Percentiles rank a stretch among this genome's conserved stretches.
phyloP scores from a whole-genome alignment of 2,329 filamentous ascomycete genomes.

The Xylaria sp. region DNA sequence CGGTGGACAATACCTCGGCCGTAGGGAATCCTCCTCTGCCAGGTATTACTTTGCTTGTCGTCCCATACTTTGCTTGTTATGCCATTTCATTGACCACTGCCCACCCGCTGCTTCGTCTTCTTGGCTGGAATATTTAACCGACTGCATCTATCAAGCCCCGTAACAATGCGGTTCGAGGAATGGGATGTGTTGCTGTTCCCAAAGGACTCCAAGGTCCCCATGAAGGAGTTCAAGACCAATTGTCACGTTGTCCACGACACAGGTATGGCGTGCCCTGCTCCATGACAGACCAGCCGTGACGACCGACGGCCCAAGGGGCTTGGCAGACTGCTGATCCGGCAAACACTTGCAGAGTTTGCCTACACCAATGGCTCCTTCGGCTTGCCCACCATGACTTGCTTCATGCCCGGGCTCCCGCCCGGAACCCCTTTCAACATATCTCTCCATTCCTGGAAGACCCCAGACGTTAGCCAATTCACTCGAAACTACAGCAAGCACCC shows the following conservation, averaged over 20 bases:
- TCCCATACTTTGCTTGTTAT: slow-evolving; percentile 33
- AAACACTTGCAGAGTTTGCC: slow-evolving; percentile 53
- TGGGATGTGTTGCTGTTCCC: slow-evolving; percentile 89
- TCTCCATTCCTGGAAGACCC: slow-evolving; percentile 73
- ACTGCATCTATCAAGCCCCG: slow-evolving; percentile 26
- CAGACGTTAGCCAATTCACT: slow-evolving; percentile 63
- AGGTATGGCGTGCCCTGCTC: slow-evolving; percentile 41
- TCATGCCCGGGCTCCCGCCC: slow-evolving; percentile 67
- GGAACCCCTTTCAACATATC: slow-evolving; percentile 72
- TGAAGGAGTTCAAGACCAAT: slow-evolving; percentile 82
- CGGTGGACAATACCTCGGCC: slow-evolving; percentile 31
- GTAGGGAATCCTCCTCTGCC: slow-evolving; percentile 22
- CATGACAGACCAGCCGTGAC: background rate
- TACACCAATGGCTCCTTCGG: slow-evolving; percentile 54
- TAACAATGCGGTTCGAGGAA: slow-evolving; percentile 79
- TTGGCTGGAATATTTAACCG: slow-evolving; percentile 29
- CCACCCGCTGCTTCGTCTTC: slow-evolving; percentile 27
- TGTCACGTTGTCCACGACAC: slow-evolving; percentile 70
- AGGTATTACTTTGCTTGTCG: slow-evolving; percentile 28
- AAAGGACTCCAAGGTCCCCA: slow-evolving; percentile 65
- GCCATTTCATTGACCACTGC: slow-evolving; percentile 31
- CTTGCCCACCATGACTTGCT: slow-evolving; percentile 73
- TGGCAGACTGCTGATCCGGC: background rate
- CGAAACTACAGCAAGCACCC: slow-evolving; percentile 60
- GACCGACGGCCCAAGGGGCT: slow-evolving; percentile 11